Evolutionary conservation across 108 stramenopile genomes (phyloP).

Genomic region (Skeletonema tropicum): DNA sequence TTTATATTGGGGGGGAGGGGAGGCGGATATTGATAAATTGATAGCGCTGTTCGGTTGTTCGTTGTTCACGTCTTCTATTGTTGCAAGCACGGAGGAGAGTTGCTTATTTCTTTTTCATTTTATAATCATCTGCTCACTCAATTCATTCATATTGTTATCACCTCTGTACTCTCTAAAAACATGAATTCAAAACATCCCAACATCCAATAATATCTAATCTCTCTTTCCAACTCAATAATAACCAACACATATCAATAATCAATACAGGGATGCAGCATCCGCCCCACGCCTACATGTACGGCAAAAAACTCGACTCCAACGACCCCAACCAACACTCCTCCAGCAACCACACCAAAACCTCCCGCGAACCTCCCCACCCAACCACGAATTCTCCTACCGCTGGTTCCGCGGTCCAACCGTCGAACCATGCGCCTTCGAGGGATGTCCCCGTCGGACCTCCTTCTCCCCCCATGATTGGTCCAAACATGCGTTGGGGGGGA

Average conservation of each 20-base stretch:
- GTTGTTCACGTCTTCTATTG: too few species aligned
- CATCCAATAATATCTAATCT: neutral
- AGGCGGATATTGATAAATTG: too few species aligned
- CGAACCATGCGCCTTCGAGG: constrained; percentile 81
- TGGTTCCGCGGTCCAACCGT: constrained; percentile 85
- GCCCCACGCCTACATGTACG: constrained; percentile 91
- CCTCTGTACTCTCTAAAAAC: too few species aligned
- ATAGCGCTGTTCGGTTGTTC: too few species aligned
- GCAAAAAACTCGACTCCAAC: constrained; percentile 87
- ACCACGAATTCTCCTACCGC: constrained; percentile 84
- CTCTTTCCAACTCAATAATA: neutral
- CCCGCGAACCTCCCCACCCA: constrained; percentile 82
- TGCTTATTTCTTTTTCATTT: too few species aligned
- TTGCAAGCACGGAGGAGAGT: too few species aligned
- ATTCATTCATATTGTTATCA: too few species aligned
- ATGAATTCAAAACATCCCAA: neutral
- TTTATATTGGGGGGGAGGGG: too few species aligned
- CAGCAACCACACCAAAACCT: constrained; percentile 69
- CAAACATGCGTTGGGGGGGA: constrained; percentile 79
- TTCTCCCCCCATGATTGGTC: constrained; percentile 92
- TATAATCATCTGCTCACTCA: too few species aligned
- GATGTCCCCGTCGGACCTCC: constrained; percentile 82
- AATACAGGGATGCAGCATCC: constrained; percentile 73
- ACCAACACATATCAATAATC: neutral
- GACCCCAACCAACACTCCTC: constrained; percentile 64